A percentile compares a stretch with the other conserved stretches of the same genome.
Evolutionary conservation across 139 green algal genomes (phyloP).

Genomic region (Bryopsis sp.): DNA sequence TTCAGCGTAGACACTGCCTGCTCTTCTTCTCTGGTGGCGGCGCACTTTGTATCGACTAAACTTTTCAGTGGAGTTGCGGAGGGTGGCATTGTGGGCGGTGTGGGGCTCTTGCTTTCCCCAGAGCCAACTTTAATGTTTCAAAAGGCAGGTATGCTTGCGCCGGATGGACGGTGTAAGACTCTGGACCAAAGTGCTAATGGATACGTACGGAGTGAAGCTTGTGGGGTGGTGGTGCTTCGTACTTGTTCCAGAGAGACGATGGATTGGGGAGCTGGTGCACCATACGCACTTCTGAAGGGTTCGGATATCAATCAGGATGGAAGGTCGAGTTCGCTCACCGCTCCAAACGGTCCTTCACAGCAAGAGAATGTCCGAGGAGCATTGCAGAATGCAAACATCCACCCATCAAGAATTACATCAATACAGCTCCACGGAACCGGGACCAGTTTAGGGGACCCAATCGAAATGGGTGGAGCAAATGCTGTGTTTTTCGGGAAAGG

Average conservation of each 20-base stretch:
- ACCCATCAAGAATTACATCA: constrained; percentile 4
- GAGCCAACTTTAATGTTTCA: constrained; percentile 73
- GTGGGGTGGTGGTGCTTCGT: constrained; percentile 16
- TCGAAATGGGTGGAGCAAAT: constrained; percentile 49
- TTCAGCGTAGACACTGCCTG: constrained; percentile 77
- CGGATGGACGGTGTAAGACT: constrained; percentile 78
- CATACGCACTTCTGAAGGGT: constrained; percentile 24
- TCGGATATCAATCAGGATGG: constrained; percentile 64
- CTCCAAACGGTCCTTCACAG: constrained; percentile 80
- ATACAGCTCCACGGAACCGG: constrained; percentile 49
- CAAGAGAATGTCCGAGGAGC: constrained; percentile 52
- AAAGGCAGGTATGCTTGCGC: constrained; percentile 64
- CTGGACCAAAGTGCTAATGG: constrained; percentile 67
- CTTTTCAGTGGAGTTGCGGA: constrained; percentile 23
- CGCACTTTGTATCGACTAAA: constrained; percentile 43
- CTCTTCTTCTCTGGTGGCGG: constrained; percentile 61
- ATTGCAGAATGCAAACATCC: constrained; percentile 30
- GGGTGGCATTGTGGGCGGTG: constrained; percentile 39
- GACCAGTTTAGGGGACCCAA: constrained; percentile 66
- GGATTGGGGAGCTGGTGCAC: constrained; percentile 26
- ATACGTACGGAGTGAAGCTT: constrained; percentile 68
- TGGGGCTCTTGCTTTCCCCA: constrained; percentile 60
- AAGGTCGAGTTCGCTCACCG: constrained; percentile 69
- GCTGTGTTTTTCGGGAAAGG: constrained; percentile 22
- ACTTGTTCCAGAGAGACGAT: neutral